Base-by-base conservation (phyloP, 2,329 filamentous ascomycete genomes). In the Fusarium sp. region DNA sequence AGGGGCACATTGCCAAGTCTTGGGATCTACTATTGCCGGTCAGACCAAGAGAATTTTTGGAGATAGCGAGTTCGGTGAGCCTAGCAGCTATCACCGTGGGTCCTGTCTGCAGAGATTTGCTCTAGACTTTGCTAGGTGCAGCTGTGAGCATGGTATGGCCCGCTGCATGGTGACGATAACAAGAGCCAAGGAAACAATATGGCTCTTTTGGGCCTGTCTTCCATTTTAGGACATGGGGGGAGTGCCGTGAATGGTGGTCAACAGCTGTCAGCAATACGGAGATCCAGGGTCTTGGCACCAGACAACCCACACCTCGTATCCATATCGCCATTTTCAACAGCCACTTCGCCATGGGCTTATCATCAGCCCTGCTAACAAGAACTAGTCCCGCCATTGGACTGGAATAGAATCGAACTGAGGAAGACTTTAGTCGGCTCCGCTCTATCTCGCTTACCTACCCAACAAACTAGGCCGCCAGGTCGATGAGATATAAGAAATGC, bases 231-330 rank as follows among this genome's bases (percentile, higher is more conserved):
- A 68, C 38, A 31, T 48, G 54, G 59, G 54, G 60, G 65, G 68
- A 71, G 64, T 69, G 48, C 44, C 54, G 60, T 65, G 48, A 68
- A 47, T 75, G 60, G 49, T 43, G 20, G 64, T 46, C 43, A 58
- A 29, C 41, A 63, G 57, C 35, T 68, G 71, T 69, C 63, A 74
- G 69, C 73, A 66, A 63, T 71, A 75, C 73, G 69, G 63, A 55
- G 46, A 63, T 62, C 65, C 61, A 70, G 64, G 71, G 67, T 60
- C 49, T 66, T 65, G 56, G 58, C 57, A 66, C 57, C 47, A 23
- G 48, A 43, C 39, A 68, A 53, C 62, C 68, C 69, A 59, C 57
- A 73, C 71, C 73, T 75, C 73, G 73, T 75, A 75, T 75, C 71
- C 62, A 64, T 63, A 70, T 75, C 65, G 68, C 73, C 70, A 71